Base-by-base conservation (phyloP, 148 eudicot genomes). In the Persicaria maculosa region DNA sequence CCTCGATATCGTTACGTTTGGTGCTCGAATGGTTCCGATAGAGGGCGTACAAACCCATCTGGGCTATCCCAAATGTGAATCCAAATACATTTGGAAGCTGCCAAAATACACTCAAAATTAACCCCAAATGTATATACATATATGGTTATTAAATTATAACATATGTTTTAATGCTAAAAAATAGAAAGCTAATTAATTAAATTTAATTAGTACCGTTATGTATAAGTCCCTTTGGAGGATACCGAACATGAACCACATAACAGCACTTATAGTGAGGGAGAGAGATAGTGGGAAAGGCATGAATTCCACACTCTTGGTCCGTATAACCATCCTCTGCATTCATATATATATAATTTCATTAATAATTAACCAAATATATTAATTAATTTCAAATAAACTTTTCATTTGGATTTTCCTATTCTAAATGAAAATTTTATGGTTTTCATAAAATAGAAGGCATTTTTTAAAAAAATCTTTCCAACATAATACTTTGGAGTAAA, bases 211-310 rank as follows among this genome's bases (percentile, higher is more conserved):
- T 77, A 93, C 98, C 4, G 93, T 93, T 31, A 93, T 82, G 85
- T 74, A 90, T 74, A 55, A 83, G 72, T 93, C 98, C 7, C 74
- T 50, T 20, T 80, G 85, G 71, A 90, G 77, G 25, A 90, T 75
- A 6, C 98, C 98, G 43, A 88, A 93, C 75, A 87, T 88, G 84
- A 93, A 93, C 96, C 96, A 90, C 80, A 90, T 83, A 53, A 93
- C 80, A 2, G 98, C 96, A 47, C 93, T 88, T 6, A 90, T 55
- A 0, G 98, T 89, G 68, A 93, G 91, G 68, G 82, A 86, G 74
- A 90, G 84, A 0, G 96, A 89, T 48, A 90, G 84, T 47, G 85
- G 74, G 6, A 93, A 85, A 4, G 98, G 98, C 98, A 90, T 87
- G 82, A 82, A 93, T 70, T 93, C 96, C 2, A 88, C 93, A 68